A percentile compares a stretch with the other conserved stretches of the same genome.
phyloP scores from a whole-genome alignment of 1,284 basidiomycete species.

The Coriolopsis trogii region DNA sequence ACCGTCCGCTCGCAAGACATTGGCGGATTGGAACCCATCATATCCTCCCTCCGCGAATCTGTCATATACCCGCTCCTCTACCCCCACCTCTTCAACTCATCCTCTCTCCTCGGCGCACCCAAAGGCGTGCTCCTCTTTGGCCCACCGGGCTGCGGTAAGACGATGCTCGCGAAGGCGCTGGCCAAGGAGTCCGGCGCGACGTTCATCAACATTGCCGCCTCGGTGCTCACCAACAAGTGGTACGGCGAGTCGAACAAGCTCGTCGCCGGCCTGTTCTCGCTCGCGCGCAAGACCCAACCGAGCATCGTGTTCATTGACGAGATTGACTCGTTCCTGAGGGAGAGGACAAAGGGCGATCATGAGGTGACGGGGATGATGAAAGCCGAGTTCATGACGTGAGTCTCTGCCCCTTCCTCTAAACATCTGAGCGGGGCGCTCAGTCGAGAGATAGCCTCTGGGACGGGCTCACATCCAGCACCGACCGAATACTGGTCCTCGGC shows the following conservation, averaged over 20 bases:
- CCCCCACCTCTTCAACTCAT: conserved; percentile 84
- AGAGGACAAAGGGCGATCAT: conserved; percentile 88
- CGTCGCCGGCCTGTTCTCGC: conserved; percentile 82
- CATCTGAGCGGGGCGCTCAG: neutral
- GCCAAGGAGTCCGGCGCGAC: conserved; percentile 97
- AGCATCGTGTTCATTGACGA: conserved; percentile 85
- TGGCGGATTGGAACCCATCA: conserved; percentile 94
- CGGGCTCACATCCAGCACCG: conserved; percentile 84
- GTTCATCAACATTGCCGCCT: conserved; percentile 90
- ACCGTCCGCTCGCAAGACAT: conserved; percentile 60
- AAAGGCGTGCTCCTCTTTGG: conserved; percentile 88
- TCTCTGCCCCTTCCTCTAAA: conserved; percentile 14
- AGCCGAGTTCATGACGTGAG: conserved; percentile 98
- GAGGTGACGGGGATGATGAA: conserved; percentile 99
- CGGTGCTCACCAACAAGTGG: conserved; percentile 89
- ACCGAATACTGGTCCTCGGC: conserved; percentile 92
- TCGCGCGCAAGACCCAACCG: conserved; percentile 78
- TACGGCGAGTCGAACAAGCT: conserved; percentile 99
- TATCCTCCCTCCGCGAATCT: conserved; percentile 90
- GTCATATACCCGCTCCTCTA: conserved; percentile 96
- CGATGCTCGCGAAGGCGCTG: conserved; percentile 93
- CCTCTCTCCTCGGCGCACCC: conserved; percentile 72
- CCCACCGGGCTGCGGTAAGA: conserved; percentile 93
- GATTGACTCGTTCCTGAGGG: conserved; percentile 89
- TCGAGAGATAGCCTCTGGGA: conserved; percentile 83